A percentile compares a stretch with the other conserved stretches of the same genome.
Conservation (phyloP, 352 stramenopile genomes). For the Globisporangium canariense region DNA sequence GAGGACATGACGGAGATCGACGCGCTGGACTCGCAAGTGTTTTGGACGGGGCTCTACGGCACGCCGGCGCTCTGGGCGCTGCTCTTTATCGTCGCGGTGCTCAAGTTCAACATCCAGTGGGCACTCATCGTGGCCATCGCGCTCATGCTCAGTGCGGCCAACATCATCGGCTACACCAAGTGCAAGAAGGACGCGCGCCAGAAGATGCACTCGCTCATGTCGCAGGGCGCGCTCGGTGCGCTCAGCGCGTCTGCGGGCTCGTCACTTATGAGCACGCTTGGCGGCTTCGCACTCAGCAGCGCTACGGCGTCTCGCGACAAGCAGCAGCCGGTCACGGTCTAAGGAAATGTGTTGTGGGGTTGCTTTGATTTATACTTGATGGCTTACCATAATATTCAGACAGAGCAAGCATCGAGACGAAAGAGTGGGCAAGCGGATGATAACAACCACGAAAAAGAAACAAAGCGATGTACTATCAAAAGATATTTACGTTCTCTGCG, state of each 20-base stretch:
- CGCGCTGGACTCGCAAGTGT: slow-evolving; percentile 88
- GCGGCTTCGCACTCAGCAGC: slow-evolving; percentile 57
- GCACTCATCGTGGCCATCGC: slow-evolving; percentile 92
- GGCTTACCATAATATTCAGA: neutral
- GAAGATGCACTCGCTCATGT: slow-evolving; percentile 85
- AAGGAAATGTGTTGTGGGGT: slow-evolving; percentile 7
- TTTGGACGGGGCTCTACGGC: slow-evolving; percentile 96
- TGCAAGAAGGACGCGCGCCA: slow-evolving; percentile 91
- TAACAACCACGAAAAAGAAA: neutral
- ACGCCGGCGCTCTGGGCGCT: slow-evolving; percentile 90
- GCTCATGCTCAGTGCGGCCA: slow-evolving; percentile 90
- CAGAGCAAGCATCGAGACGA: neutral
- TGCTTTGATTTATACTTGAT: neutral
- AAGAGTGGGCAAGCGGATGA: neutral
- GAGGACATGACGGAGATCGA: slow-evolving; percentile 90
- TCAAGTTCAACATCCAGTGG: slow-evolving; percentile 95
- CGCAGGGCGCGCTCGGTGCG: slow-evolving; percentile 63
- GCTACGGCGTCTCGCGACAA: slow-evolving; percentile 10
- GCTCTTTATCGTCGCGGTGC: slow-evolving; percentile 90
- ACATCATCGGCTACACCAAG: slow-evolving; percentile 98
- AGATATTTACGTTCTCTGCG: slow-evolving; percentile 2
- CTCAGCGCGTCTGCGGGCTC: slow-evolving; percentile 63
- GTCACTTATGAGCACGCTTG: slow-evolving; percentile 75
- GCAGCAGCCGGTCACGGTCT: slow-evolving; percentile 42
- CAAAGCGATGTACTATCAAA: slow-evolving; percentile 14